Base-by-base conservation (phyloP, 2,329 filamentous ascomycete genomes). In the Hysterium pulicare region DNA sequence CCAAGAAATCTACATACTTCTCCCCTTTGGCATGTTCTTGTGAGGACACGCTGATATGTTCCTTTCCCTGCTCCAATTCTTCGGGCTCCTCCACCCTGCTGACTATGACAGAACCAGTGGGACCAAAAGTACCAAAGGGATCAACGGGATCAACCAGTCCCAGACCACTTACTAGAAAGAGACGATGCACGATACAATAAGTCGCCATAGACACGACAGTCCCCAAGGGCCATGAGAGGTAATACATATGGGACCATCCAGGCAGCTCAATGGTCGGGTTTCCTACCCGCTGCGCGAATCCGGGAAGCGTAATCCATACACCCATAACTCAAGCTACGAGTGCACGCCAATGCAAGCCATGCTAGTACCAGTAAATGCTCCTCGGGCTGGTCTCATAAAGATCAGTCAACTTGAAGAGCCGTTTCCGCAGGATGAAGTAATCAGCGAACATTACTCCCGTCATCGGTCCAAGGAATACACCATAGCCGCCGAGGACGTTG, bases 381-480 rank as follows among this genome's bases (percentile, higher is more conserved):
- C 61, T 47, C n/a, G 57, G 48, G 24, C 59, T 33, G 1, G 61
- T 59, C 19, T 61, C 47, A 48, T 73, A 76, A 1, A 76, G 61
- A 42, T 74, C 69, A 5, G 62, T 60, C 8, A 76, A 56, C 41
- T 72, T 71, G 35, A 75, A 49, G 20, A 61, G 59, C 39, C 59
- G 46, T 10, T 51, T 41, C 7, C 71, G 62, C 3, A 75, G 55
- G 10, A 75, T 36, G 47, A 71, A 72, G 49, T 76, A 77, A 36
- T 75, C 71, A 22, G 66, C 65, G 11, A 74, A 55, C 50, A 73
- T 62, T 9, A 75, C 64, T 2, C 72, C 73, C 34, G 68, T 69
- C 44, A 73, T 67, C 0, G 74, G 73, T 0, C 64, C 71, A 11
- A 76, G 62, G 50, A 77, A 76, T 8, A 76, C 68, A 2, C 60